Evolutionary conservation across 768 basidiomycete genomes (phyloP), one percentile per base, ranked within the genome.

Genomic region (Collybia mongolica): DNA sequence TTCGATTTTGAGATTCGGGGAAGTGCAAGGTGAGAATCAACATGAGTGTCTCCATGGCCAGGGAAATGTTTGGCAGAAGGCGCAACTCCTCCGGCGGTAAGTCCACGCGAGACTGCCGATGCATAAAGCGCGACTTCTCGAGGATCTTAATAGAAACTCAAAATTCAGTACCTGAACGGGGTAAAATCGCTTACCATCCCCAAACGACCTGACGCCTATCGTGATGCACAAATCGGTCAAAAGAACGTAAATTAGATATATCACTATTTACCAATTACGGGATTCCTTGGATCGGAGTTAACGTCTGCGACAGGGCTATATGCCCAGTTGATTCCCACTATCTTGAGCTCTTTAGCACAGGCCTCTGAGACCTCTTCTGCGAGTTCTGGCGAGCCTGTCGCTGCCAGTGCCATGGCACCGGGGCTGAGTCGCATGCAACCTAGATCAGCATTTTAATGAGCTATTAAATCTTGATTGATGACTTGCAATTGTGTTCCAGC

Each of bases 301-400:
- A 89, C 78, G 58, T 89, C 86, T 8, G 79, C 84, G 5, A 88
- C 84, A 0, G 86, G 87, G 57, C 82, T 81, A 54, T 79, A 88
- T 6, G 71, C 79, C 86, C 87, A 89, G 58, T 86, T 85, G 51
- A 89, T 80, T 0, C 87, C 86, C 1, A 72, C 80, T 35, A 77
- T 64, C 48, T 73, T 76, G 48, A 88, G 67, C 61, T 89, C 86
- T 15, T 57, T 65, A 2, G 74, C 86, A 3, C 77, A 77, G 0
- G 79, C 83, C 22, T 48, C 60, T 18, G 73, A 60, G 6, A 83
- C 71, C 12, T 77, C 64, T 17, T 73, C 63, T 24, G 77, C 73
- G 2, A 81, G 67, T 0, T 79, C 68, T 3, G 66, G 62, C 5
- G 72, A 64, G 1, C 77, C 77, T 0, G 81, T 77, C 2, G 84